Conservation (phyloP, 2,329 filamentous ascomycete species). For the Colletotrichum chrysophilum region DNA sequence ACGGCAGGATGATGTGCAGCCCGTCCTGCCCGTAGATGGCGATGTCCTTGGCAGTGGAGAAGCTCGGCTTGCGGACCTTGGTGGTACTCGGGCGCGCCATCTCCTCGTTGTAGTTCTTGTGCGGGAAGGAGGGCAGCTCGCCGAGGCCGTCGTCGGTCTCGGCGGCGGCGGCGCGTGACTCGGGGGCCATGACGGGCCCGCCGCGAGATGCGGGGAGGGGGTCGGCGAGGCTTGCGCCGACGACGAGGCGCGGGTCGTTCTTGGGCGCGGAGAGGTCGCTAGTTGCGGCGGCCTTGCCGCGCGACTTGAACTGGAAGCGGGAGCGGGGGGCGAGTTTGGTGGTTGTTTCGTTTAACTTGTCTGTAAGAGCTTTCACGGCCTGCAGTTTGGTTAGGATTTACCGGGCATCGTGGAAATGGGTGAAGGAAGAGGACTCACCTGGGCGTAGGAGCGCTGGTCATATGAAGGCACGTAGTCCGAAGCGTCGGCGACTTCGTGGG, state of each 20-base stretch:
- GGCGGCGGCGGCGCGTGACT: constrained; percentile 19
- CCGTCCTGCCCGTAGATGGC: constrained; percentile 70
- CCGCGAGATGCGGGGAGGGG: constrained; percentile 20
- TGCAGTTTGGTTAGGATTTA: constrained; percentile 34
- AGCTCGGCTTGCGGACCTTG: constrained; percentile 63
- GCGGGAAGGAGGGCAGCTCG: constrained; percentile 37
- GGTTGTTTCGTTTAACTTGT: constrained; percentile 76
- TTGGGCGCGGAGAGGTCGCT: constrained; percentile 41
- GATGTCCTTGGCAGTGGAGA: constrained; percentile 66
- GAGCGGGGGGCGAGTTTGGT: constrained; percentile 73
- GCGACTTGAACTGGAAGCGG: constrained; percentile 79
- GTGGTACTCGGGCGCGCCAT: constrained; percentile 45
- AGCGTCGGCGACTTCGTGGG: constrained; percentile 84
- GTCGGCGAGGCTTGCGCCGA: constrained; percentile 5
- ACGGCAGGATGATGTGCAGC: constrained; percentile 79
- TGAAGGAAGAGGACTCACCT: constrained; percentile 56
- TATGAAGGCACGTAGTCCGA: constrained; percentile 84
- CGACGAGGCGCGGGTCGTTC: constrained; percentile 47
- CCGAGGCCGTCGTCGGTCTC: constrained; percentile 38
- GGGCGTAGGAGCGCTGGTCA: constrained; percentile 84
- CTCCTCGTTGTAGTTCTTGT: constrained; percentile 64
- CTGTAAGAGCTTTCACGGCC: constrained; percentile 81
- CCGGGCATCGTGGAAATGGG: background rate
- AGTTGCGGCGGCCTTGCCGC: constrained; percentile 22
- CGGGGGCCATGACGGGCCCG: constrained; percentile 22